These are phyloP conservation scores for Saprolegnia diclina DNA, from an alignment of 352 stramenopile genomes.

Conservation along the genomic window DNA sequence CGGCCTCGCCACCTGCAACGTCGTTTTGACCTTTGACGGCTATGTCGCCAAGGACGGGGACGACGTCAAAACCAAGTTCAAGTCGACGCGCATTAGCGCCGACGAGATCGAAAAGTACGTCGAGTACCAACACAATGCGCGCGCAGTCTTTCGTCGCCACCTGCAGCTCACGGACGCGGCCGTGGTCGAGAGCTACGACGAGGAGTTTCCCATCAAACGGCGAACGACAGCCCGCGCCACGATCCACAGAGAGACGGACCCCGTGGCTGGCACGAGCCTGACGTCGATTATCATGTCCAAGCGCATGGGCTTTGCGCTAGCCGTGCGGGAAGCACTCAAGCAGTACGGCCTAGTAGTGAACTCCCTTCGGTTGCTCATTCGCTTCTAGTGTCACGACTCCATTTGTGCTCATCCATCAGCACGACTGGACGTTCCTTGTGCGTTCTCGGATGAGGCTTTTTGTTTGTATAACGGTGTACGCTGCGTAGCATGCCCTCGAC, in stretches of 20 bases:
- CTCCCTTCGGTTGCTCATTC: neutral
- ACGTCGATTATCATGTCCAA: slow-evolving; percentile 14
- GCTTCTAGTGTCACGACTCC: slow-evolving; percentile 19
- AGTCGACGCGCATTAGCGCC: slow-evolving; percentile 19
- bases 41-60: neutral
- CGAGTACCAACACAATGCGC: slow-evolving; percentile 4
- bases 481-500: slow-evolving; percentile 10
- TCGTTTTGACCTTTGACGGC: slow-evolving; percentile 23
- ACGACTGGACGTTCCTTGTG: slow-evolving; percentile 26
- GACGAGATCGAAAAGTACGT: slow-evolving; percentile 19
- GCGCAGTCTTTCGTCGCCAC: slow-evolving; percentile 9
- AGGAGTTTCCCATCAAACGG: neutral
- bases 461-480: neutral
- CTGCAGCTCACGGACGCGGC: slow-evolving; percentile 1
- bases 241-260: neutral
- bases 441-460: no score
- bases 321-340: slow-evolving; percentile 24
- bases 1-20: slow-evolving; percentile 6
- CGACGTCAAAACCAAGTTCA: slow-evolving; percentile 20
- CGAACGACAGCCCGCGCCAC: neutral
- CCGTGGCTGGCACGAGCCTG: neutral
- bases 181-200: neutral
- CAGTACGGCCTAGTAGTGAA: neutral
- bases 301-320: slow-evolving; percentile 23
- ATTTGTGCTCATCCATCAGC: slow-evolving; percentile 24